Evolutionary conservation across 768 basidiomycete species (phyloP).

Genomic region (Podaxis mareebaensis): DNA sequence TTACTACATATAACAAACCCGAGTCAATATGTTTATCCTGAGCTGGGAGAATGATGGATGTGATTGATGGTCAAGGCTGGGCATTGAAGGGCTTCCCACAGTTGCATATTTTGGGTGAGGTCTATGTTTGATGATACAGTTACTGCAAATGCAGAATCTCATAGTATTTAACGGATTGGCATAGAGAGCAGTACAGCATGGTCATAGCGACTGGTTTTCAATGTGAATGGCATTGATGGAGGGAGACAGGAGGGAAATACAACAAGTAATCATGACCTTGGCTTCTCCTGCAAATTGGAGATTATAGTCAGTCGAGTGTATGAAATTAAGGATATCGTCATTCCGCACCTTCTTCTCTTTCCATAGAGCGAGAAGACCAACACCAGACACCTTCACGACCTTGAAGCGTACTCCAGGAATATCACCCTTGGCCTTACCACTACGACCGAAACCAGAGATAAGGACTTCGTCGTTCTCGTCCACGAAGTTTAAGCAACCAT

Average conservation of each 20-base stretch:
- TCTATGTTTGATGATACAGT: not conserved
- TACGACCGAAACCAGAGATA: constrained; percentile 99
- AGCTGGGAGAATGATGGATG: not conserved
- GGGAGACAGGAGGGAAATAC: constrained; percentile 21
- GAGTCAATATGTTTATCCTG: not conserved
- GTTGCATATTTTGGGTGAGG: not conserved
- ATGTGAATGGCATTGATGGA: constrained; percentile 6
- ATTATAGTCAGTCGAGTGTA: not conserved
- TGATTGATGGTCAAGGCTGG: constrained; percentile 2
- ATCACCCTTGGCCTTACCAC: constrained; percentile 99
- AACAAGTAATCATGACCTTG: constrained; percentile 47
- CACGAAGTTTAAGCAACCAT: constrained; percentile 97
- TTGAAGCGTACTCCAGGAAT: constrained; percentile 99
- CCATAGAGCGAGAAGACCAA: constrained; percentile 97
- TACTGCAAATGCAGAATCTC: not conserved
- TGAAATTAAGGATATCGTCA: not conserved
- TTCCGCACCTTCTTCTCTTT: constrained; percentile 94
- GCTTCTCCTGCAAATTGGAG: constrained; percentile 61
- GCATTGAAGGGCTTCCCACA: not conserved
- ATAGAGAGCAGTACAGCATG: constrained; percentile 23
- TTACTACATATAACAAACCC: not conserved
- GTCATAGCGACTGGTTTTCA: constrained; percentile 5
- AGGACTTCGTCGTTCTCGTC: constrained; percentile 99
- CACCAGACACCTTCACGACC: constrained; percentile 99
- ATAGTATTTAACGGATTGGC: constrained; percentile 11